phyloP scores from a whole-genome alignment of 2,329 filamentous ascomycete species.

The Paecilomyces sp. region DNA sequence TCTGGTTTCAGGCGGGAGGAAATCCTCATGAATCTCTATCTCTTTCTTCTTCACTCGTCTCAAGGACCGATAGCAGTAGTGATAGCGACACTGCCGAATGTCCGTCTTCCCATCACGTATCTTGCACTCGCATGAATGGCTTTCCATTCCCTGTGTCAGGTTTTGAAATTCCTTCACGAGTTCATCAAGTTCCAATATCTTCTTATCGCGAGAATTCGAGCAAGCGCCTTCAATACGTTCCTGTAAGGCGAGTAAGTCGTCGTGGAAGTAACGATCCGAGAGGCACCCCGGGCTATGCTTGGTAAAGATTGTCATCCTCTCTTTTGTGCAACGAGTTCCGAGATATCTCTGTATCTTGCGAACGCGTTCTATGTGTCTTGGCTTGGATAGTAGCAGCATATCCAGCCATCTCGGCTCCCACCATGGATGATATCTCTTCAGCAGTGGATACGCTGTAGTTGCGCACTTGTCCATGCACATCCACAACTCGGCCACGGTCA shows the following conservation, averaged over 20 bases:
- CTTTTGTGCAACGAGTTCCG: slow-evolving; percentile 21
- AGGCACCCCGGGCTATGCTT: slow-evolving; percentile 37
- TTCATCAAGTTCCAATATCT: slow-evolving; percentile 32
- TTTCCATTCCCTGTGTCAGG: slow-evolving; percentile 26
- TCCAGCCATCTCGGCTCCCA: slow-evolving; percentile 48
- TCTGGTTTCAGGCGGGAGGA: slow-evolving; percentile 33
- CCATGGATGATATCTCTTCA: slow-evolving; percentile 46
- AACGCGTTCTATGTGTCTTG: slow-evolving; percentile 46
- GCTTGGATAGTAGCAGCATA: slow-evolving; percentile 44
- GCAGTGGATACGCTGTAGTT: slow-evolving; percentile 36
- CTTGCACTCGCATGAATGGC: slow-evolving; percentile 23
- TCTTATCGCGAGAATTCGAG: slow-evolving; percentile 17
- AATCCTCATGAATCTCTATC: slow-evolving; percentile 43
- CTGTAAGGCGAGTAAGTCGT: slow-evolving; percentile 24
- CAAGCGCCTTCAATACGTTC: slow-evolving; percentile 28
- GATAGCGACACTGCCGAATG: slow-evolving; percentile 37
- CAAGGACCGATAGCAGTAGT: slow-evolving; percentile 28
- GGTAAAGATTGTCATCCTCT: slow-evolving; percentile 42
- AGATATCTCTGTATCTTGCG: slow-evolving; percentile 46
- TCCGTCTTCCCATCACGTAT: slow-evolving; percentile 18
- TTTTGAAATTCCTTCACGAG: slow-evolving; percentile 28
- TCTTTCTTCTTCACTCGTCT: slow-evolving; percentile 29
- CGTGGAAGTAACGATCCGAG: slow-evolving; percentile 40
- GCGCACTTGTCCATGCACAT: slow-evolving; percentile 47
- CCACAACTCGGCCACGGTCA: slow-evolving; percentile 55